Percentiles rank a stretch among this genome's conserved stretches.
phyloP scores from a whole-genome alignment of 192 early-diverging fungal genomes.

The Backusella westeae region DNA sequence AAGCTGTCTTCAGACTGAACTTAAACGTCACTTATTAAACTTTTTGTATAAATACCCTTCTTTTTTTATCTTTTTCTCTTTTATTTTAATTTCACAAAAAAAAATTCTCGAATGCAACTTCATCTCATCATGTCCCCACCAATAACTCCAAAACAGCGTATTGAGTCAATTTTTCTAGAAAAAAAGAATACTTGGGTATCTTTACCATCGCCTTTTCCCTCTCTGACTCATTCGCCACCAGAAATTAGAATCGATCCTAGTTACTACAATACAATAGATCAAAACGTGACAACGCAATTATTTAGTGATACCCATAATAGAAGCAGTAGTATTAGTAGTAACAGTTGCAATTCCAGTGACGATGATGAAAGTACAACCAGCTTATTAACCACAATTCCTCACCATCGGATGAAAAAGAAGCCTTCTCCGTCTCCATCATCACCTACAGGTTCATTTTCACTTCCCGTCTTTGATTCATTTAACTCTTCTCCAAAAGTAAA shows the following conservation, averaged over 20 bases:
- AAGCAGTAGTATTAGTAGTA: not conserved
- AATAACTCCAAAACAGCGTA: not conserved
- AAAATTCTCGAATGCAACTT: not conserved
- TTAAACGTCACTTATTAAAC: not conserved
- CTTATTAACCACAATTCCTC: not conserved
- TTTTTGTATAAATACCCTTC: not conserved
- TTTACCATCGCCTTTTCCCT: not conserved
- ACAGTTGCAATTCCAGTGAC: not conserved
- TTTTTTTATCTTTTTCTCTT: not conserved
- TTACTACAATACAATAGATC: not conserved
- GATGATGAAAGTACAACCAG: not conserved
- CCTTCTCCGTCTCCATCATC: not conserved
- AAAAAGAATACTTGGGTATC: not conserved
- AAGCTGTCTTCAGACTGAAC: not conserved
- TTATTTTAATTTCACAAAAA: not conserved
- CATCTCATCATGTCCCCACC: constrained; percentile 14
- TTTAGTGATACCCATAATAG: not conserved
- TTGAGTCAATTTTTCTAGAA: not conserved
- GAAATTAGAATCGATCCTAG: not conserved
- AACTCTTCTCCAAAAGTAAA: not conserved
- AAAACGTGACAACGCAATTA: constrained; percentile 1
- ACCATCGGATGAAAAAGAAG: not conserved
- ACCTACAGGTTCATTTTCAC: not conserved
- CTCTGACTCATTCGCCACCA: not conserved
- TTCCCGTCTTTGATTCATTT: not conserved